These are phyloP conservation scores for Phytophthora syringae DNA, from an alignment of 352 stramenopile genomes.

Conservation along the genomic window DNA sequence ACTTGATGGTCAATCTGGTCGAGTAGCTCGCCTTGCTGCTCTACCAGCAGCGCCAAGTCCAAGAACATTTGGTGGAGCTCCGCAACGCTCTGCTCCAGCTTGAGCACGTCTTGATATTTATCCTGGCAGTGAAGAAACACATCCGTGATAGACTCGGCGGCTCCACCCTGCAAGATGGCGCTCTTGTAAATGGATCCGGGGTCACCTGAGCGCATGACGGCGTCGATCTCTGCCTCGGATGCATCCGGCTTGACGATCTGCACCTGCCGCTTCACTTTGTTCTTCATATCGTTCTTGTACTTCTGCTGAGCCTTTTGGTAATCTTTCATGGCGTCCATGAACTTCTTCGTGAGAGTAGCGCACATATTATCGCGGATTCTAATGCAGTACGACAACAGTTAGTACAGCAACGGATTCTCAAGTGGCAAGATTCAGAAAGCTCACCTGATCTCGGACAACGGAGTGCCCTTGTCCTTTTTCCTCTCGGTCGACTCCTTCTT, in stretches of 20 bases:
- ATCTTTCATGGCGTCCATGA: constrained; percentile 98
- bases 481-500: constrained; percentile 96
- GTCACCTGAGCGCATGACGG: constrained; percentile 92
- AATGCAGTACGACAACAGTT: constrained; percentile 1
- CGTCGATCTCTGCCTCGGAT: constrained; percentile 97
- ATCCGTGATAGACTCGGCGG: constrained; percentile 86
- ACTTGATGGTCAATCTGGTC: constrained; percentile 99
- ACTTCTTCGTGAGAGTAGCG: constrained; percentile 98
- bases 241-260: constrained; percentile 98
- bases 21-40: constrained; percentile 98
- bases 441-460: constrained; percentile 75
- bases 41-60: constrained; percentile 97
- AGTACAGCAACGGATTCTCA: neutral
- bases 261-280: constrained; percentile 97
- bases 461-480: constrained; percentile 90
- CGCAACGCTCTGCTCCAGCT: constrained; percentile 95
- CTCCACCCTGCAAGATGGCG: constrained; percentile 78
- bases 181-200: constrained; percentile 87
- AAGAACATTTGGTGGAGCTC: constrained; percentile 99
- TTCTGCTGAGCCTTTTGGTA: constrained; percentile 98
- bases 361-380: constrained; percentile 98
- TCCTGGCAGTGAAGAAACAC: constrained; percentile 96
- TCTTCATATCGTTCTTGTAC: constrained; percentile 98
- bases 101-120: constrained; percentile 98
- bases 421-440: no score